Percentiles rank a stretch among this genome's conserved stretches.
phyloP scores from a whole-genome alignment of 371 early-diverging fungal genomes.

The Parasitella parasitica region DNA sequence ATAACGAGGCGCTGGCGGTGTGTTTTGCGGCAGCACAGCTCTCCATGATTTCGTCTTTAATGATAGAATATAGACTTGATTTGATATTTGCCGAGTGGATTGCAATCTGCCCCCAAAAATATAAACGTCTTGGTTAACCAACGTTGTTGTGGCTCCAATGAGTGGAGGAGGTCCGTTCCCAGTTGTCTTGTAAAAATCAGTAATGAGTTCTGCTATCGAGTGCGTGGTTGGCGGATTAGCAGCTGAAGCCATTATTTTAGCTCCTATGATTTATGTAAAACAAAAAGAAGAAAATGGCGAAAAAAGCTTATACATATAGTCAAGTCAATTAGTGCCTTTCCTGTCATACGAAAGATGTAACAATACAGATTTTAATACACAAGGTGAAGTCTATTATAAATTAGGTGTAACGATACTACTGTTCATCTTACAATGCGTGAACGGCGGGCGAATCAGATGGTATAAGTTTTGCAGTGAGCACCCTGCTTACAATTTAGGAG shows the following conservation, averaged over 20 bases:
- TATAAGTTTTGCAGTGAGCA: too few relatives aligned
- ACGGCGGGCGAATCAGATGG: too few relatives aligned
- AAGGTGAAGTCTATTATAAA: too few relatives aligned
- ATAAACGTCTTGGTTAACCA: conserved; percentile 55
- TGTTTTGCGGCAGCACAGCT: conserved; percentile 25
- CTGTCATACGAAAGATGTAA: too few relatives aligned
- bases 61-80: conserved; percentile 58
- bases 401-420: too few relatives aligned
- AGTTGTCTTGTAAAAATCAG: conserved; percentile 36
- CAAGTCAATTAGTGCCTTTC: too few relatives aligned
- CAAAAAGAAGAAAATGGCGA: too few relatives aligned
- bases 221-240: conserved; percentile 20
- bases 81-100: conserved; percentile 54
- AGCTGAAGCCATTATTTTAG: conserved; percentile 4
- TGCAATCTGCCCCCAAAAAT: conserved; percentile 70
- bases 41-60: conserved; percentile 51
- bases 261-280: too few relatives aligned
- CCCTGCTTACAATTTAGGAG: too few relatives aligned
- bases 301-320: too few relatives aligned
- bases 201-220: conserved; percentile 43
- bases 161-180: conserved; percentile 64
- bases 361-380: too few relatives aligned
- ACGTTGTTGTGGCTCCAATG: conserved; percentile 64
- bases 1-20: conserved; percentile 53
- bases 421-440: too few relatives aligned